Evolutionary conservation across 2,329 filamentous ascomycete genomes (phyloP).

Genomic region (Ustulina deusta): DNA sequence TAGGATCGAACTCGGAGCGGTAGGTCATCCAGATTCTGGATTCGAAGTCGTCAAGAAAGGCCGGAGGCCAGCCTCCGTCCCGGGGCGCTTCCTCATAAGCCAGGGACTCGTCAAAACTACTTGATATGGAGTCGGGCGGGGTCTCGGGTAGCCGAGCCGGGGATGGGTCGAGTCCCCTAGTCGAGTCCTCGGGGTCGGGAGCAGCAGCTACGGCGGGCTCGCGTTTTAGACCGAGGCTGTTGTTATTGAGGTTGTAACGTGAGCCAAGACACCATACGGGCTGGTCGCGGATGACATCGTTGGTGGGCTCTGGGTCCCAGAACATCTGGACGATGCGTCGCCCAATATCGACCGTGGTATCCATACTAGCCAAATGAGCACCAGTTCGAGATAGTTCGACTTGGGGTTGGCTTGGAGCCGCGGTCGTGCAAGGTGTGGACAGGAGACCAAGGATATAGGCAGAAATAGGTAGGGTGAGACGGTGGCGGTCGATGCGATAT

Average conservation of each 20-base stretch:
- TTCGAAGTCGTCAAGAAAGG: conserved; percentile 93
- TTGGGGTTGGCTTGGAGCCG: background rate
- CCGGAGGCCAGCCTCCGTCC: conserved; percentile 79
- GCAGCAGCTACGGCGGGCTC: conserved; percentile 21
- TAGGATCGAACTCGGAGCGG: conserved; percentile 84
- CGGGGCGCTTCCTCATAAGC: conserved; percentile 60
- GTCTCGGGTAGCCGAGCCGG: conserved; percentile 56
- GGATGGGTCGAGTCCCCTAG: conserved; percentile 23
- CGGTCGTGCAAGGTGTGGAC: conserved; percentile 10
- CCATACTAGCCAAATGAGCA: conserved; percentile 42
- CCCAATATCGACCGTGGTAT: conserved; percentile 74
- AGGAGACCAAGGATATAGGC: no score
- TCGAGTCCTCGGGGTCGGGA: conserved; percentile 30
- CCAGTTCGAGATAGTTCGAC: background rate
- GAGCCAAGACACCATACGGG: conserved; percentile 86
- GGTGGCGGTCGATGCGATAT: background rate
- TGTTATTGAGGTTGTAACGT: conserved; percentile 60
- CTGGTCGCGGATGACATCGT: conserved; percentile 74
- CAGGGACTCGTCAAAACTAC: conserved; percentile 65
- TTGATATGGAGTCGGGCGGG: conserved; percentile 62
- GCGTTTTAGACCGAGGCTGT: conserved; percentile 34
- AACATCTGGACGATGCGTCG: conserved; percentile 89
- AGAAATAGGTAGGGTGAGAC: conserved; percentile 4
- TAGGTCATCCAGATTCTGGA: conserved; percentile 97
- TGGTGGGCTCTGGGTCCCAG: conserved; percentile 89